These are phyloP conservation scores for Scorias spongiosa DNA, from an alignment of 2,329 filamentous ascomycete species.

Conservation along the genomic window DNA sequence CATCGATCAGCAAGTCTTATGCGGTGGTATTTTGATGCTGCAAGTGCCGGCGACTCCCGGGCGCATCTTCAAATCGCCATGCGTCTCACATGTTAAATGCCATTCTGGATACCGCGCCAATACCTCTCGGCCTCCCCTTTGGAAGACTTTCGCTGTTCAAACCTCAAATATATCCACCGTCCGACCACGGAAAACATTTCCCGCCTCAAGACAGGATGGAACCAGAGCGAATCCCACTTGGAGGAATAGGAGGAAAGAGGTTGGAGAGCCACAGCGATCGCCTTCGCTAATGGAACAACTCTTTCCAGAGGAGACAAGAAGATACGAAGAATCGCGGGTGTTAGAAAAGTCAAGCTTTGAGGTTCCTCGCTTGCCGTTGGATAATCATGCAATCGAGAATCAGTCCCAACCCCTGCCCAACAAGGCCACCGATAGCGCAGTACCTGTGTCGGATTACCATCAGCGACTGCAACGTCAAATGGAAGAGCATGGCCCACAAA, in stretches of 20 bases:
- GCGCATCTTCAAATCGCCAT: neutral
- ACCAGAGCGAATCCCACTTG: neutral
- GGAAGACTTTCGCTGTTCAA: no score
- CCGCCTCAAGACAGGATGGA: neutral
- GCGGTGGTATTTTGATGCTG: neutral
- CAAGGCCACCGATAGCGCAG: conserved; percentile 2
- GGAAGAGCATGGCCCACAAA: conserved; percentile 10
- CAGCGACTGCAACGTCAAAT: neutral
- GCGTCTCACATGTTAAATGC: neutral
- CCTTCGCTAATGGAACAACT: conserved; percentile 34
- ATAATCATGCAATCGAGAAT: conserved; percentile 1
- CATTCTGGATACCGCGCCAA: no score
- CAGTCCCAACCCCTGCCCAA: conserved; percentile 3
- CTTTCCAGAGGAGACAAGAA: conserved; percentile 37
- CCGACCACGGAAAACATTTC: no score
- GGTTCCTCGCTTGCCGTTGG: conserved; percentile 20
- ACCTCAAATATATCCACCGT: no score
- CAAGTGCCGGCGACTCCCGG: neutral
- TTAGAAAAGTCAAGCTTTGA: conserved; percentile 9
- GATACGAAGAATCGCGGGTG: conserved; percentile 8
- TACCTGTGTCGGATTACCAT: neutral
- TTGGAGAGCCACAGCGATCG: neutral
- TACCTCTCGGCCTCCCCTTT: no score
- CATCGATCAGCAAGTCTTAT: no score
- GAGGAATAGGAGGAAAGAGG: no score